Conservation (phyloP, 768 basidiomycete species). For the Termitomyces sp. region DNA sequence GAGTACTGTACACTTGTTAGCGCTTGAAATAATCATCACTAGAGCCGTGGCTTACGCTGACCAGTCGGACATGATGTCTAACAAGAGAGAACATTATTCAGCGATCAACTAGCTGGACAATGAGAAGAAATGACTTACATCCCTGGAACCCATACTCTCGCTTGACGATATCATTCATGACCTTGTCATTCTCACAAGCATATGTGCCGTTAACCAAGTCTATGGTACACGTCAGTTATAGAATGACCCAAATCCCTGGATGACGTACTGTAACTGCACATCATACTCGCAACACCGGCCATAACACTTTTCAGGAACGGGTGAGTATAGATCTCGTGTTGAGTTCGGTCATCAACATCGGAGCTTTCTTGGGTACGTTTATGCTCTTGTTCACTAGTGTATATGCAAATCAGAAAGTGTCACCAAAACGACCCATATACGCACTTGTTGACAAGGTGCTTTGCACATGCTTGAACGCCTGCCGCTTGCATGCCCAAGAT, state of each 20-base stretch:
- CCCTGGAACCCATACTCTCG: constrained; percentile 76
- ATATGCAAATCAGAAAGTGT: neutral
- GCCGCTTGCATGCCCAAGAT: constrained; percentile 74
- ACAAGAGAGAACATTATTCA: neutral
- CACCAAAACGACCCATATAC: constrained; percentile 15
- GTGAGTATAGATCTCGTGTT: constrained; percentile 72
- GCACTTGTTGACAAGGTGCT: constrained; percentile 78
- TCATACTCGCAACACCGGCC: constrained; percentile 70
- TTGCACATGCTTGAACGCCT: constrained; percentile 86
- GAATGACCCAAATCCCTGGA: neutral
- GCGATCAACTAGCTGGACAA: neutral
- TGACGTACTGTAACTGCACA: constrained; percentile 72
- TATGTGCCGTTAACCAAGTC: constrained; percentile 68
- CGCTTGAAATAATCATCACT: neutral
- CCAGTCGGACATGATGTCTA: constrained; percentile 77
- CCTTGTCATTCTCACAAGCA: constrained; percentile 71
- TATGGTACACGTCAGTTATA: constrained; percentile 19
- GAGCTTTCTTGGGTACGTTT: constrained; percentile 52
- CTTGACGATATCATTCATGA: constrained; percentile 74
- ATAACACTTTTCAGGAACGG: constrained; percentile 69
- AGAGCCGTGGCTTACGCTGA: constrained; percentile 37
- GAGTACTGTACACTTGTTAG: constrained; percentile 28
- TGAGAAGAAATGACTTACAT: constrained; percentile 32
- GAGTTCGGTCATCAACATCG: constrained; percentile 75
- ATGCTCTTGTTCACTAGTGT: constrained; percentile 63